phyloP scores from a whole-genome alignment of 2,329 filamentous ascomycete genomes.

The Colletotrichum cuscutae region DNA sequence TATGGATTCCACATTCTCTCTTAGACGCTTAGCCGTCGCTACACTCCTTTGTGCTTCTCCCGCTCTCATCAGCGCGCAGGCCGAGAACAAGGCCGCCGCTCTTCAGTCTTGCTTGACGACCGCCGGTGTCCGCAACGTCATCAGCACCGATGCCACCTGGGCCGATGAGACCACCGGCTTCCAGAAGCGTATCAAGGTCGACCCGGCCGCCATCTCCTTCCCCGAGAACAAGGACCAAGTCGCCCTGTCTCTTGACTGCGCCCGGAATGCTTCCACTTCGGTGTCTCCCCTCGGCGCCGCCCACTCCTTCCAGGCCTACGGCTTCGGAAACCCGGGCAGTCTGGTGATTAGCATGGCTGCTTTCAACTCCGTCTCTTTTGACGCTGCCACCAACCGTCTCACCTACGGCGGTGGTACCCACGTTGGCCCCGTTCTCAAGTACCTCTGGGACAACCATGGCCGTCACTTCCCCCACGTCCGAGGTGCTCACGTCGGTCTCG shows the following conservation, averaged over 20 bases:
- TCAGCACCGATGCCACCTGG: constrained; percentile 33
- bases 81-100: constrained; percentile 16
- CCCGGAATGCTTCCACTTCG: constrained; percentile 31
- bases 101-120: constrained; percentile 32
- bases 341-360: constrained; percentile 35
- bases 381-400: constrained; percentile 26
- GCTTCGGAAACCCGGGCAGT: constrained; percentile 32
- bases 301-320: constrained; percentile 35
- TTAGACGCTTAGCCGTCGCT: constrained; percentile 34
- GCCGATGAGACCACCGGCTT: constrained; percentile 26
- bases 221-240: constrained; percentile 33
- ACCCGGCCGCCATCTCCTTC: constrained; percentile 33
- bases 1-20: constrained; percentile 33
- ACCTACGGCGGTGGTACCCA: constrained; percentile 32
- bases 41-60: constrained; percentile 31
- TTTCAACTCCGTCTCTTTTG: constrained; percentile 28
- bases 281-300: constrained; percentile 30
- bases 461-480: constrained; percentile 35
- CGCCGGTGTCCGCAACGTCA: constrained; percentile 31
- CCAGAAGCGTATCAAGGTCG: constrained; percentile 34
- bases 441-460: constrained; percentile 33
- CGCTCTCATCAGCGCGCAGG: constrained; percentile 27
- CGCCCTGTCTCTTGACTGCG: constrained; percentile 33
- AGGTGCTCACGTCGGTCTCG: constrained; percentile 31
- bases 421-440: constrained; percentile 33